Evolutionary conservation across 1,284 basidiomycete genomes (phyloP), one percentile per base, ranked within the genome.

Genomic region (Ustilago vetiveriae): DNA sequence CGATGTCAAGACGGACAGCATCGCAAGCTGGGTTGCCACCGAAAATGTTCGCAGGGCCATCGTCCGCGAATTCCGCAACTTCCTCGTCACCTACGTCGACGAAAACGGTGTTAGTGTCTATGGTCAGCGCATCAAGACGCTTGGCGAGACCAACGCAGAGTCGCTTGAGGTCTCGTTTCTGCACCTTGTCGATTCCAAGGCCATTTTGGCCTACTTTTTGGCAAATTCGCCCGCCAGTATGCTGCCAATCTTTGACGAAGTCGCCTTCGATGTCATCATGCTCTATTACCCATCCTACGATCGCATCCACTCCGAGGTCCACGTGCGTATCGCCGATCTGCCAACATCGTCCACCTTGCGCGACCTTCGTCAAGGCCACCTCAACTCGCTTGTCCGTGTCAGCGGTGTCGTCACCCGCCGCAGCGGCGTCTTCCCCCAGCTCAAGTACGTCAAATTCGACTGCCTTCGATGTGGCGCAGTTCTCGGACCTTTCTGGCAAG

Each of bases 381-480:
- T 98, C 49, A 98, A 98, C 85, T 92, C 91, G 69, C 90, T 99
- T 35, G 94, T 99, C 30, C 90, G 95, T 40, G 91, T 98, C 11
- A 88, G 90, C 5, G 96, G 96, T 29, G 96, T 99, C n/a, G 95
- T 99, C 41, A 99, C 96, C 0, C 87, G 96, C 52, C 88, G 96
- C 42, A 93, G 89, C 10, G 95, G 96, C 21, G 94, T 99, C 10
- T 98, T 98, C 84, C 96, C 96, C 13, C 96, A 99, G 83, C 86
- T 99, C 69, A 98, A 99, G 84, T 97, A 98, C 81, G 94, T 99
- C 84, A 98, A 98, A 82, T 98, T 99, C 78, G 93, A 98, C 83
- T 99, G 96, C 83, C 56, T 80, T 24, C 66, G 52, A 82, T 99
- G 96, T 77, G 90, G 90, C 16, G 90, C 90, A 21, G 88, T 92